phyloP scores from a whole-genome alignment of 495 filamentous ascomycete genomes.

The Entonaema liquescens region DNA sequence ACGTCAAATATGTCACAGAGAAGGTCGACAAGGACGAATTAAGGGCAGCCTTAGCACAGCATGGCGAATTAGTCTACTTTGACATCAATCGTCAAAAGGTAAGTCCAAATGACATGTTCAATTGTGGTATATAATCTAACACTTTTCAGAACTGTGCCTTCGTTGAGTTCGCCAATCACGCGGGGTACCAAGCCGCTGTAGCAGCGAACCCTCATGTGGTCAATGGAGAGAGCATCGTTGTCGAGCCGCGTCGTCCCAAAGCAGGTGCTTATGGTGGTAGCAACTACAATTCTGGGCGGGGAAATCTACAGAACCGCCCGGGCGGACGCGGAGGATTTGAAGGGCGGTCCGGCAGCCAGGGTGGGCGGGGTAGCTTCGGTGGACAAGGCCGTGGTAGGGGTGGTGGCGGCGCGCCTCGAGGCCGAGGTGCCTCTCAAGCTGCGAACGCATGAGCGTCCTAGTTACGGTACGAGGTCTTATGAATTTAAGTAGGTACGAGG shows the following conservation, averaged over 20 bases:
- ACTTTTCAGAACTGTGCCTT: slow-evolving; percentile 87
- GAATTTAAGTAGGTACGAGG: neutral
- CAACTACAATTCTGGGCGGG: slow-evolving; percentile 69
- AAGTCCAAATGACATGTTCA: slow-evolving; percentile 42
- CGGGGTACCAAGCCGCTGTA: slow-evolving; percentile 82
- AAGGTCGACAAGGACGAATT: slow-evolving; percentile 77
- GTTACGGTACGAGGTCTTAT: neutral
- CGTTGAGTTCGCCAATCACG: slow-evolving; percentile 83
- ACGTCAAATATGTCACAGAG: slow-evolving; percentile 93
- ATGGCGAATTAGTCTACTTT: slow-evolving; percentile 83
- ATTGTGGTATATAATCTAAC: slow-evolving; percentile 39
- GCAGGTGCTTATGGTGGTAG: slow-evolving; percentile 69
- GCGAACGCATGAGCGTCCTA: slow-evolving; percentile 48
- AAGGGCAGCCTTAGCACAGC: slow-evolving; percentile 68
- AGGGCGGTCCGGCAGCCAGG: slow-evolving; percentile 67
- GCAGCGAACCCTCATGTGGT: slow-evolving; percentile 87
- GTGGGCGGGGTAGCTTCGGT: slow-evolving; percentile 72
- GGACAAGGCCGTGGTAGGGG: slow-evolving; percentile 68
- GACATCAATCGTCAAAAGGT: slow-evolving; percentile 93
- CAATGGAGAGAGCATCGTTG: slow-evolving; percentile 77
- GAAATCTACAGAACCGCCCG: slow-evolving; percentile 61
- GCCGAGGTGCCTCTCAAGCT: slow-evolving; percentile 54
- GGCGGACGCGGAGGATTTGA: slow-evolving; percentile 74
- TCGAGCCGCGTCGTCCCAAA: slow-evolving; percentile 89
- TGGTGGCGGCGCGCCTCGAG: slow-evolving; percentile 59